Evolutionary conservation across 305 asterid genomes (phyloP).

Genomic region (Lippia alba): DNA sequence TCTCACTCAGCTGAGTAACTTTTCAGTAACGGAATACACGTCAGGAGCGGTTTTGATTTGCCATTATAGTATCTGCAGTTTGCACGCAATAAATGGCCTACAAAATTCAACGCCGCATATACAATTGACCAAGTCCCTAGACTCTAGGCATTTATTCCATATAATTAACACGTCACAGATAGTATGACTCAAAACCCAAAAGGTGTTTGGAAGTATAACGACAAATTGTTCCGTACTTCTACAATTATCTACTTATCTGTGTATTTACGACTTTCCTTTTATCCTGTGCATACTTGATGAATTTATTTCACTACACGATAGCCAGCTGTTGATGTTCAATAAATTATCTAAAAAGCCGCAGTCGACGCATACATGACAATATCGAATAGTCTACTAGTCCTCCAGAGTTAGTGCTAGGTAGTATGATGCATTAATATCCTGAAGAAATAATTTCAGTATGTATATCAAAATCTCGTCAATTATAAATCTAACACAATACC

Average conservation of each 20-base stretch:
- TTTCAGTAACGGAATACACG: not conserved
- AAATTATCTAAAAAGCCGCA: conserved; percentile 4
- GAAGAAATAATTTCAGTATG: not conserved
- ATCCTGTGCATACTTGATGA: not conserved
- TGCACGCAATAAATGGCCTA: conserved; percentile 1
- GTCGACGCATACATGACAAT: not conserved
- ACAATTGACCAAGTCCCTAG: not conserved
- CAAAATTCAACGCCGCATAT: not conserved
- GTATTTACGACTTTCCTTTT: not conserved
- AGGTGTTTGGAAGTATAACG: not conserved
- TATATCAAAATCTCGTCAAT: not conserved
- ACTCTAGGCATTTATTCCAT: conserved; percentile 13
- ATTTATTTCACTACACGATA: conserved; percentile 2
- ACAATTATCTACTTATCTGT: not conserved
- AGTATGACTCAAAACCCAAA: conserved; percentile 3
- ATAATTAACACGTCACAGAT: conserved; percentile 11
- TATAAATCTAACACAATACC: not conserved
- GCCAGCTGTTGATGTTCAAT: not conserved
- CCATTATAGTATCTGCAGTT: not conserved
- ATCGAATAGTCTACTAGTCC: not conserved
- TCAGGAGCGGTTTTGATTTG: not conserved
- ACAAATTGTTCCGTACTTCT: conserved; percentile 19
- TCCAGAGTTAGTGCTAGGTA: not conserved
- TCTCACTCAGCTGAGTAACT: not conserved
- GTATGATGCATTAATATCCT: not conserved